These are phyloP conservation scores for Myrica gale DNA, from an alignment of 306 rosid genomes.

Conservation along the genomic window DNA sequence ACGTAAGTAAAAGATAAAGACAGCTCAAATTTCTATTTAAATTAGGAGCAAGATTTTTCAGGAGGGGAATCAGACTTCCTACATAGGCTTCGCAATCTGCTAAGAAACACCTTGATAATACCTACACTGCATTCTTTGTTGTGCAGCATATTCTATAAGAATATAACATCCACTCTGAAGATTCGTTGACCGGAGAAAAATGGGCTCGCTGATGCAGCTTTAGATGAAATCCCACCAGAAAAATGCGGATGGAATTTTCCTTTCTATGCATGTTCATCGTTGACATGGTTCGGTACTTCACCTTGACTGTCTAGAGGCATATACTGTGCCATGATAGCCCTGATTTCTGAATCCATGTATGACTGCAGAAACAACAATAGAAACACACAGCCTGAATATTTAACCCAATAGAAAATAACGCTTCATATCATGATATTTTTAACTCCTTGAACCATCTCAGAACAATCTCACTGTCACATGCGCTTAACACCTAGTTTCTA, in stretches of 20 bases:
- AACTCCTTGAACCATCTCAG: neutral
- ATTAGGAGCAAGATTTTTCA: neutral
- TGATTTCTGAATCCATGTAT: constrained; percentile 96
- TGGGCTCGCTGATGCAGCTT: constrained; percentile 31
- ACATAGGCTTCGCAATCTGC: constrained; percentile 21
- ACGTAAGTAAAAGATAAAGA: constrained; percentile 3
- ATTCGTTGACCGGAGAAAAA: constrained; percentile 36
- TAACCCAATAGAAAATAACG: neutral
- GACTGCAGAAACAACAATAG: constrained; percentile 56
- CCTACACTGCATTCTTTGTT: constrained; percentile 39
- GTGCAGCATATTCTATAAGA: constrained; percentile 40
- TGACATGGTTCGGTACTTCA: constrained; percentile 67
- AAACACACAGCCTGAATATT: constrained; percentile 14
- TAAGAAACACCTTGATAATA: constrained; percentile 37
- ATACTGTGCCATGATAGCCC: constrained; percentile 99
- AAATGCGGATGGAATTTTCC: constrained; percentile 7
- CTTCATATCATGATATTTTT: neutral
- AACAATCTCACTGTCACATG: neutral
- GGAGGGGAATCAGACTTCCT: neutral
- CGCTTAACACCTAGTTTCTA: neutral
- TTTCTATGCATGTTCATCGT: constrained; percentile 57
- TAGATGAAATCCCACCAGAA: constrained; percentile 24
- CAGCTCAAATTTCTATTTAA: neutral
- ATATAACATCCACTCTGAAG: constrained; percentile 41
- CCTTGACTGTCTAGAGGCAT: constrained; percentile 98